Percentiles rank a stretch among this genome's conserved stretches.
These are phyloP conservation scores for Phlebiopsis gigantea DNA, from an alignment of 768 basidiomycete genomes.

Conservation along the genomic window DNA sequence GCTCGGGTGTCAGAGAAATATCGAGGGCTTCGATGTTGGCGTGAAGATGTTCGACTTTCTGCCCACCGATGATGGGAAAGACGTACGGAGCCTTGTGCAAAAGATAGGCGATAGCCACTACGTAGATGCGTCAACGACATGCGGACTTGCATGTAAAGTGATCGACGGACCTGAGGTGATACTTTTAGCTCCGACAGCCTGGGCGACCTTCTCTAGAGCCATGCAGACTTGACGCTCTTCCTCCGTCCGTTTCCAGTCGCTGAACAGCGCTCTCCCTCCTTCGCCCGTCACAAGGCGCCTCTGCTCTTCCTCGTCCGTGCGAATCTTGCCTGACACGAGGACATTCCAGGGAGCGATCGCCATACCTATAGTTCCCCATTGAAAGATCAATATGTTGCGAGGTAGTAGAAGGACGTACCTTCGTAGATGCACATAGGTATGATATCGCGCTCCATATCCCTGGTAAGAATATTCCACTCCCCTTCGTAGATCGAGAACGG, in stretches of 20 bases:
- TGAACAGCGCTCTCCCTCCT: constrained; percentile 20
- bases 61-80: constrained; percentile 43
- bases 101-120: constrained; percentile 46
- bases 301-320: constrained; percentile 29
- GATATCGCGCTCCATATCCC: constrained; percentile 36
- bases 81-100: constrained; percentile 44
- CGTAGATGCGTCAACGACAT: not conserved
- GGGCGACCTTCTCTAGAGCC: constrained; percentile 42
- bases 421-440: constrained; percentile 31
- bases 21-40: constrained; percentile 44
- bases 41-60: constrained; percentile 42
- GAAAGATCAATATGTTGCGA: not conserved
- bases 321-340: constrained; percentile 31
- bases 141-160: not conserved
- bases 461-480: constrained; percentile 29
- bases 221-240: constrained; percentile 34
- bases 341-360: constrained; percentile 36
- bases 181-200: constrained; percentile 33
- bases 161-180: constrained; percentile 6
- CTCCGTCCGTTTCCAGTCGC: constrained; percentile 39
- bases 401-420: constrained; percentile 16
- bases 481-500: constrained; percentile 32
- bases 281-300: constrained; percentile 19
- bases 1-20: constrained; percentile 35
- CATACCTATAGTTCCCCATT: constrained; percentile 18